phyloP scores from a whole-genome alignment of 495 filamentous ascomycete genomes.

The Xylaria nigripes region DNA sequence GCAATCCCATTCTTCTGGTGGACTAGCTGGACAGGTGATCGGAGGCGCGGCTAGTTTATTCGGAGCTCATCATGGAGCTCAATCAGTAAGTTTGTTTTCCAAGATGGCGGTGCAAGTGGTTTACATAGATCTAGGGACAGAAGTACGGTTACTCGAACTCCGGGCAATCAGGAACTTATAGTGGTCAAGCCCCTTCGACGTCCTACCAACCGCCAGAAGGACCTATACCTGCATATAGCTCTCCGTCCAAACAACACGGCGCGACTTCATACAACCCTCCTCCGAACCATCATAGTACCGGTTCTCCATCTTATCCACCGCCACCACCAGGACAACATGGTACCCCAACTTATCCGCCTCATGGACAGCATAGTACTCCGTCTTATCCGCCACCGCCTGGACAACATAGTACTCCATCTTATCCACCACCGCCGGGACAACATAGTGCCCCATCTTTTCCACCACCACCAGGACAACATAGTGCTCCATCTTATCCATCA shows the following conservation, averaged over 20 bases:
- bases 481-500: conserved; percentile 18
- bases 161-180: conserved; percentile 37
- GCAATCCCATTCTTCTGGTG: conserved; percentile 23
- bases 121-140: conserved; percentile 23
- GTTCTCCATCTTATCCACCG: conserved; percentile 17
- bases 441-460: background rate
- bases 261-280: conserved; percentile 23
- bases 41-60: conserved; percentile 38
- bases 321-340: background rate
- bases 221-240: conserved; percentile 23
- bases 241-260: conserved; percentile 22
- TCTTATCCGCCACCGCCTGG: conserved; percentile 11
- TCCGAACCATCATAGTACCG: conserved; percentile 20
- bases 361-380: conserved; percentile 6
- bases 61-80: conserved; percentile 32
- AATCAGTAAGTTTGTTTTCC: conserved; percentile 16
- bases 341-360: conserved; percentile 7
- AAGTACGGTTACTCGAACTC: conserved; percentile 47
- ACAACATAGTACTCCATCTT: background rate
- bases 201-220: conserved; percentile 36
- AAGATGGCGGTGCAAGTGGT: background rate
- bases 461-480: conserved; percentile 15
- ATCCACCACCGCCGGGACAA: conserved; percentile 12
- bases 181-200: conserved; percentile 40
- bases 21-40: conserved; percentile 36